Conservation (phyloP, 192 early-diverging fungal species). For the Paraglomus brasilianum region DNA sequence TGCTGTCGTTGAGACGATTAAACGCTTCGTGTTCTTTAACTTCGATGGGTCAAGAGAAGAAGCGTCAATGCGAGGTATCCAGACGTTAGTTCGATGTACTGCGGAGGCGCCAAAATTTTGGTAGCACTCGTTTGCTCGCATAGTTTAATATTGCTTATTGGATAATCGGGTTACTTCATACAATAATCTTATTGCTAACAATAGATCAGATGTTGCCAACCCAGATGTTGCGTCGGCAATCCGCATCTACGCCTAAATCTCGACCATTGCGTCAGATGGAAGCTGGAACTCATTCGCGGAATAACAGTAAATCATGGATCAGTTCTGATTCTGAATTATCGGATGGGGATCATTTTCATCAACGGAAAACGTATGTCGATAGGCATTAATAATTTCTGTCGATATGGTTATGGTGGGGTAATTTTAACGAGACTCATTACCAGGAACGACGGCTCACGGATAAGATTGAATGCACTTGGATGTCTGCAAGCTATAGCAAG, state of each 20-base stretch:
- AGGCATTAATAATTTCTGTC: not conserved
- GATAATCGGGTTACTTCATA: no score
- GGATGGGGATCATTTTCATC: slow-evolving; percentile 34
- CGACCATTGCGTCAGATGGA: not conserved
- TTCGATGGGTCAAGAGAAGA: slow-evolving; percentile 27
- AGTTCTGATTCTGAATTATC: slow-evolving; percentile 61
- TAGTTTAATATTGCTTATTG: not conserved
- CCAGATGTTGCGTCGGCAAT: not conserved
- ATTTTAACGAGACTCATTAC: not conserved
- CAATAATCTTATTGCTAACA: no score
- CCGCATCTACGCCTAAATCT: not conserved
- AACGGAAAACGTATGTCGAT: slow-evolving; percentile 13
- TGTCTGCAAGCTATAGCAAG: slow-evolving; percentile 51
- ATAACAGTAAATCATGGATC: slow-evolving; percentile 10
- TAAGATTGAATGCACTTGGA: slow-evolving; percentile 51
- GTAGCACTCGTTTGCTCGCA: not conserved
- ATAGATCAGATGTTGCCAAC: no score
- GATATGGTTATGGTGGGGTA: no score
- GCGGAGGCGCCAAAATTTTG: no score
- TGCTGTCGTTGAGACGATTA: slow-evolving; percentile 49
- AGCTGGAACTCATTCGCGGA: not conserved
- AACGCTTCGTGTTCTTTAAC: slow-evolving; percentile 50
- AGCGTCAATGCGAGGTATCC: not conserved
- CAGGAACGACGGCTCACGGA: slow-evolving; percentile 32
- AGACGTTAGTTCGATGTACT: no score